Base-by-base conservation (phyloP, 1,284 basidiomycete genomes). In the Sphagnurus paluster region DNA sequence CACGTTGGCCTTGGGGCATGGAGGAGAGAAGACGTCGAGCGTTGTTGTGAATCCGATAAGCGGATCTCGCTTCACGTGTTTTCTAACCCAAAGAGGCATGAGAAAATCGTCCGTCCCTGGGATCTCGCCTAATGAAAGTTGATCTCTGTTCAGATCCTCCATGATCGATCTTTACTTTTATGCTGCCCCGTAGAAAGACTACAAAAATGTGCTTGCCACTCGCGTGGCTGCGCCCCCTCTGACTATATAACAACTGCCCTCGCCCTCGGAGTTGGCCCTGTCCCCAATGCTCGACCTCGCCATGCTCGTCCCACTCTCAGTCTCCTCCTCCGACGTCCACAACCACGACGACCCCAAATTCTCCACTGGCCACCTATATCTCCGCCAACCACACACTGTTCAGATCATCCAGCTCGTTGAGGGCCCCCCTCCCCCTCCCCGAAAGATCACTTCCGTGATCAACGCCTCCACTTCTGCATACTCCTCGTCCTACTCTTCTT, bases 341-440 rank as follows among this genome's bases (percentile, higher is more conserved):
- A 55, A 61, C 58, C 58, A 65, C 39, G 56, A 68, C 39, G 57
- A 68, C 39, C 51, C 55, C 55, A 70, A 72, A 39, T 55, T 59
- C 59, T 61, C 64, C 52, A 46, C 65, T 23, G 60, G 58, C 43
- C 72, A 76, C 42, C 63, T 80, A 59, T 77, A 74, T 65, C 64
- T 76, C 52, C 68, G 71, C 56, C 75, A 80, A 49, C 77, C 72
- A 1, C 72, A 74, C 61, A 66, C 77, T 14, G 64, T 82, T 21
- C 78, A 82, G 65, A 80, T 87, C 68, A 88, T 87, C 47, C 76
- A 87, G 65, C 85, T 88, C 66, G 79, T 80, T 39, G 84, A 88
- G 60, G 80, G 76, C 4, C 61, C 80, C 0, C 71, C 82, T 1
- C 83, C 84, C 0, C 76, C 80, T 8, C 75, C 71, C 21, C 71